A percentile compares a stretch with the other conserved stretches of the same genome.
phyloP scores from a whole-genome alignment of 164 flowering plant genomes.

The Stephania japonica region DNA sequence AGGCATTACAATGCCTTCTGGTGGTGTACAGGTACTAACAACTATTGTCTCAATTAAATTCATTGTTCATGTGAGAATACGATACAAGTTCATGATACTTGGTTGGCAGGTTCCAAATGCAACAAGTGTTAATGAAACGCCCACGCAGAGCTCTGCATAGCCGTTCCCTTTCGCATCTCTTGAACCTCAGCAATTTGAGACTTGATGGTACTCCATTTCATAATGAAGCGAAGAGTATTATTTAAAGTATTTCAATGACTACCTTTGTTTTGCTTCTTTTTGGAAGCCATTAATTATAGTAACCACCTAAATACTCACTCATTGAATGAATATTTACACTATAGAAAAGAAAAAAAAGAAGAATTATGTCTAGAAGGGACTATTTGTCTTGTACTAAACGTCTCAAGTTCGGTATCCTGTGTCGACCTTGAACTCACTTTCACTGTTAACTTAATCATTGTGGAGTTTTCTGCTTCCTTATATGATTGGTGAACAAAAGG shows the following conservation, averaged over 20 bases:
- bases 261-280: neutral
- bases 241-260: neutral
- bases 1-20: neutral
- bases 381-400: too few species aligned
- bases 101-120: neutral
- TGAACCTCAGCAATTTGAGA: neutral
- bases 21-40: neutral
- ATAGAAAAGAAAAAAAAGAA: too few species aligned
- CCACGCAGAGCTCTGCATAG: neutral
- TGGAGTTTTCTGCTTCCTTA: too few species aligned
- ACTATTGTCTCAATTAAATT: neutral
- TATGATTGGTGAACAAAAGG: too few species aligned
- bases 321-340: too few species aligned
- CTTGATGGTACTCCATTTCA: neutral
- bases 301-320: too few species aligned
- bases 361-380: too few species aligned
- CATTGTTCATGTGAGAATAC: neutral
- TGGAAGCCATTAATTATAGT: too few species aligned
- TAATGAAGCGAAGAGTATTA: neutral
- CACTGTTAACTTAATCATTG: too few species aligned
- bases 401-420: too few species aligned
- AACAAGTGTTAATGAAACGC: neutral
- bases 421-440: too few species aligned
- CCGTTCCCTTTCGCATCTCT: neutral
- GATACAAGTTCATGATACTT: neutral